phyloP scores from a whole-genome alignment of 768 basidiomycete genomes.

The Lyophyllum decastes region DNA sequence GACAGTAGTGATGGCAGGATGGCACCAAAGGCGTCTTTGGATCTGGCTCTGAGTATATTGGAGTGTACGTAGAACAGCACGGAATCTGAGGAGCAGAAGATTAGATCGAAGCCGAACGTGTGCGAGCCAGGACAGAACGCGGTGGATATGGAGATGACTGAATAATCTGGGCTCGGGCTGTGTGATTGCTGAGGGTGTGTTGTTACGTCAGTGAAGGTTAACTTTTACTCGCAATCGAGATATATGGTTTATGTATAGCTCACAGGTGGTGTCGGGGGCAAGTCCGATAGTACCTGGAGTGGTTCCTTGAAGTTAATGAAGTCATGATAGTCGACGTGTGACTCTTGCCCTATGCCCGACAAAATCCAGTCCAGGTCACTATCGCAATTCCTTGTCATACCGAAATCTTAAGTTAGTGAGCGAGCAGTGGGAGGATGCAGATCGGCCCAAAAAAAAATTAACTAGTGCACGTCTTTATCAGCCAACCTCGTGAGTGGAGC shows the following conservation, averaged over 20 bases:
- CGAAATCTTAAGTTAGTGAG: not conserved
- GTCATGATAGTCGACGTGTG: not conserved
- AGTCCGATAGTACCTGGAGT: not conserved
- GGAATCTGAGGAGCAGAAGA: conserved; percentile 26
- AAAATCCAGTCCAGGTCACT: not conserved
- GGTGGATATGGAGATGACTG: conserved; percentile 24
- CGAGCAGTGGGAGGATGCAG: too few species aligned
- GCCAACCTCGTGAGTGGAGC: not conserved
- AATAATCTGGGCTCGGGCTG: not conserved
- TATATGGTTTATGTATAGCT: too few species aligned
- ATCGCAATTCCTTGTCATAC: not conserved
- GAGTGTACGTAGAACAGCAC: conserved; percentile 30
- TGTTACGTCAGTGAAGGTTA: not conserved
- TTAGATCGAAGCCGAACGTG: conserved; percentile 19
- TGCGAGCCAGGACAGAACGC: conserved; percentile 28
- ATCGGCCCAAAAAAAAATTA: too few species aligned
- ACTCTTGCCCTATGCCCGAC: not conserved
- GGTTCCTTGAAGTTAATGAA: not conserved
- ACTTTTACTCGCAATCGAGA: too few species aligned
- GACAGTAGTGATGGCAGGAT: conserved; percentile 20
- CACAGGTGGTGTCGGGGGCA: not conserved
- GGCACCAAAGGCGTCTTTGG: conserved; percentile 16
- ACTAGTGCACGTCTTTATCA: not conserved
- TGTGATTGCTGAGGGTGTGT: not conserved
- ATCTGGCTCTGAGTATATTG: conserved; percentile 11